phyloP scores from a whole-genome alignment of 2,329 filamentous ascomycete genomes.

The Trichoderma sp. region DNA sequence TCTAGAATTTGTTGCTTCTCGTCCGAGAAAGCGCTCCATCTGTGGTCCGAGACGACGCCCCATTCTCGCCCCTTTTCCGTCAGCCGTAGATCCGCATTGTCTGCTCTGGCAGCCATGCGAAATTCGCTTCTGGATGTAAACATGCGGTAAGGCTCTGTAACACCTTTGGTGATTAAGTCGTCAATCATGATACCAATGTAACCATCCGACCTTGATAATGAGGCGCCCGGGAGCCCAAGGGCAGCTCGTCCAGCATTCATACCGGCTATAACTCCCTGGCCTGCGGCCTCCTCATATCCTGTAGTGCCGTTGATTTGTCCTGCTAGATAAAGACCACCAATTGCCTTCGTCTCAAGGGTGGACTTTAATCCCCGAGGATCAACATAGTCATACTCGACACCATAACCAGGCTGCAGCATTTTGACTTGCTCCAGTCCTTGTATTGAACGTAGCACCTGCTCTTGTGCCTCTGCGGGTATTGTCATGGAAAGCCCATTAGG shows the following conservation, averaged over 20 bases:
- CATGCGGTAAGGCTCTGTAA: slow-evolving; percentile 97
- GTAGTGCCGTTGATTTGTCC: slow-evolving; percentile 99
- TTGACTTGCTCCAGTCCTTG: slow-evolving; percentile 81
- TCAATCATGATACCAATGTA: slow-evolving; percentile 99
- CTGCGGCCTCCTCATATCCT: slow-evolving; percentile 95
- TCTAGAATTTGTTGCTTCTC: slow-evolving; percentile 66
- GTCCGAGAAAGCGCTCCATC: slow-evolving; percentile 70
- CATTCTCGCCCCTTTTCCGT: slow-evolving; percentile 73
- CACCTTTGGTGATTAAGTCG: slow-evolving; percentile 93
- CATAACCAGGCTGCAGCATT: slow-evolving; percentile 95
- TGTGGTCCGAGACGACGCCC: slow-evolving; percentile 73
- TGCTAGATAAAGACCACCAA: slow-evolving; percentile 83
- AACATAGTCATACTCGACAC: slow-evolving; percentile 98
- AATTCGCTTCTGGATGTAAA: slow-evolving; percentile 96
- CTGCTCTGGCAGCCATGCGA: slow-evolving; percentile 84
- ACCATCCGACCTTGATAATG: slow-evolving; percentile 77
- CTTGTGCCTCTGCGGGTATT: slow-evolving; percentile 82
- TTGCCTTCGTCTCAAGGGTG: slow-evolving; percentile 92
- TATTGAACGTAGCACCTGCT: slow-evolving; percentile 80
- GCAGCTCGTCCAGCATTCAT: slow-evolving; percentile 89
- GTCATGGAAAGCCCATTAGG: slow-evolving; percentile 98
- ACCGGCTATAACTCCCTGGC: slow-evolving; percentile 87
- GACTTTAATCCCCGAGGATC: slow-evolving; percentile 83
- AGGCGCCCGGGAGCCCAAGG: slow-evolving; percentile 61
- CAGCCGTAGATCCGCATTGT: slow-evolving; percentile 88